These are phyloP conservation scores for Alternaria tenuissima DNA, from an alignment of 2,329 filamentous ascomycete genomes.

Conservation along the genomic window DNA sequence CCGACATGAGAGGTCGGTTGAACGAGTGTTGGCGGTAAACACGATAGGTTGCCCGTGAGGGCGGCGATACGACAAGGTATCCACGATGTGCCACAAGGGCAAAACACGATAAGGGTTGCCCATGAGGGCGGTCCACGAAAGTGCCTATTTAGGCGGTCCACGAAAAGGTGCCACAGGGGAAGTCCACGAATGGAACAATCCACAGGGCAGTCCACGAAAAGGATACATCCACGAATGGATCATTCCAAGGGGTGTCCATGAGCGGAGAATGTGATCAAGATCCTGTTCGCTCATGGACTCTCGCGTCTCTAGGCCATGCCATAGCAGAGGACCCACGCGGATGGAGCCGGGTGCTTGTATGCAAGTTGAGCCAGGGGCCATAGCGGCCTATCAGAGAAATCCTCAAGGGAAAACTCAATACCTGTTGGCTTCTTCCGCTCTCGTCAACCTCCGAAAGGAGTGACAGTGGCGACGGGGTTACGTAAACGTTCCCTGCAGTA, in stretches of 20 bases:
- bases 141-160: background rate
- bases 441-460: constrained; percentile 24
- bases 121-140: background rate
- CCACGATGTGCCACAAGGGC: background rate
- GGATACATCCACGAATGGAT: background rate
- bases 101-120: background rate
- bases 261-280: background rate
- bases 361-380: constrained; percentile 37
- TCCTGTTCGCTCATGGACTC: background rate
- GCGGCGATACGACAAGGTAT: too few species aligned
- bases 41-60: too few species aligned
- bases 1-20: too few species aligned
- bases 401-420: constrained; percentile 22
- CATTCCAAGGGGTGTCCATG: background rate
- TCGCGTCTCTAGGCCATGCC: background rate
- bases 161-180: too few species aligned
- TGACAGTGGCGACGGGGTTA: constrained; percentile 32
- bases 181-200: too few species aligned
- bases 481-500: constrained; percentile 29
- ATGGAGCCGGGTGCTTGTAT: constrained; percentile 25
- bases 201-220: background rate
- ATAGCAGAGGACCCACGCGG: background rate
- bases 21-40: too few species aligned
- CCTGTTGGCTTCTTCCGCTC: constrained; percentile 43
- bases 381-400: constrained; percentile 35